A percentile compares a stretch with the other conserved stretches of the same genome.
Conservation (phyloP, 2,329 filamentous ascomycete genomes). For the Diatrype stigma region DNA sequence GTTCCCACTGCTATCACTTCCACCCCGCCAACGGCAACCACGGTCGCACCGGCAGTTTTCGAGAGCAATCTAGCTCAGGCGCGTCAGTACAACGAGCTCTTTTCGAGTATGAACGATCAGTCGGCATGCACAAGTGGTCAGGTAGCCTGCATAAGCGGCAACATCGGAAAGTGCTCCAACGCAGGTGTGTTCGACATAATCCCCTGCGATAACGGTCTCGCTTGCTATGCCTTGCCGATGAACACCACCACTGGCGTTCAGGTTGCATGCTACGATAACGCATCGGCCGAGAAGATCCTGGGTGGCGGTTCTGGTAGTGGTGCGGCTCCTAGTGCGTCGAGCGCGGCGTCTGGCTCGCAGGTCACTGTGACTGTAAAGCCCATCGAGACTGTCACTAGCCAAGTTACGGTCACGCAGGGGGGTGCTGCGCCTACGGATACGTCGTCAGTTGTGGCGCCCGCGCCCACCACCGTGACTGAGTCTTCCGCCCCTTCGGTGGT, state of each 20-base stretch:
- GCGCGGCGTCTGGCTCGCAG: slow-evolving; percentile 5
- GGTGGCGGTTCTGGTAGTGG: slow-evolving; percentile 20
- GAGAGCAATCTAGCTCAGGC: slow-evolving; percentile 43
- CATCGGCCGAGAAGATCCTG: slow-evolving; percentile 39
- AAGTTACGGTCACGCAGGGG: slow-evolving; percentile 14
- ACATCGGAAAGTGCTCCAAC: slow-evolving; percentile 41
- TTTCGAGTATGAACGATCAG: slow-evolving; percentile 37
- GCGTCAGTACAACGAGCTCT: slow-evolving; percentile 43
- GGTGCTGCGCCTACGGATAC: not conserved
- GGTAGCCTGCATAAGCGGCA: slow-evolving; percentile 49
- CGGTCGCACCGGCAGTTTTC: slow-evolving; percentile 38
- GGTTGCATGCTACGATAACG: slow-evolving; percentile 42
- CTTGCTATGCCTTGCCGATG: slow-evolving; percentile 54
- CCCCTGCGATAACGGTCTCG: slow-evolving; percentile 29
- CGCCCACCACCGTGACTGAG: not conserved
- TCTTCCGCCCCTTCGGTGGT: not conserved
- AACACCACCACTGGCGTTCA: slow-evolving; percentile 41
- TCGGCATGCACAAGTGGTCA: slow-evolving; percentile 44
- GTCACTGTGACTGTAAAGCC: slow-evolving; percentile 1
- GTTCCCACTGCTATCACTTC: slow-evolving; percentile 40
- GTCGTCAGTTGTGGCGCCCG: not conserved
- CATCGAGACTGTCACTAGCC: slow-evolving; percentile 3
- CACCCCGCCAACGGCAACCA: slow-evolving; percentile 32
- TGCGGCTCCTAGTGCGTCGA: slow-evolving; percentile 6
- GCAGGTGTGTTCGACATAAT: slow-evolving; percentile 39